Evolutionary conservation across 2,329 filamentous ascomycete genomes (phyloP).

Genomic region (Nectriaceae sp.): DNA sequence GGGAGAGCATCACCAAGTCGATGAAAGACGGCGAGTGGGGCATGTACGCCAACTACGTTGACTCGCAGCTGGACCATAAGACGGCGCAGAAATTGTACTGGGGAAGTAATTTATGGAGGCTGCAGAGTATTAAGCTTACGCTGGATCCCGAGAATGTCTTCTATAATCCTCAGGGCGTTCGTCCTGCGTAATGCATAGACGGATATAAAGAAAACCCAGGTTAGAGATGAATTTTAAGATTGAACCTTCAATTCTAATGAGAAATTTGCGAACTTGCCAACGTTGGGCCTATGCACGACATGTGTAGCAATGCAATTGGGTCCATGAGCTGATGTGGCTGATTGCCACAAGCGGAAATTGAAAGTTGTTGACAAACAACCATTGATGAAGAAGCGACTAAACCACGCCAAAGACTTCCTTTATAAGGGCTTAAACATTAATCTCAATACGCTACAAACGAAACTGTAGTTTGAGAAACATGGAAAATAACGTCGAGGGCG

Average conservation of each 20-base stretch:
- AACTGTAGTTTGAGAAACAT: no score
- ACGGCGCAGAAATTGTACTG: slow-evolving; percentile 39
- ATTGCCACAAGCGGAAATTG: no score
- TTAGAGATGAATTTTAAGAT: no score
- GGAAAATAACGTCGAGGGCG: no score
- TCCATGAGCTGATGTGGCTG: no score
- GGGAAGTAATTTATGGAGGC: slow-evolving; percentile 33
- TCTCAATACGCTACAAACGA: no score
- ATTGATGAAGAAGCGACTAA: no score
- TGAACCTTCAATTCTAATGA: no score
- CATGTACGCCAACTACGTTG: slow-evolving; percentile 45
- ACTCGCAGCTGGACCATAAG: slow-evolving; percentile 35
- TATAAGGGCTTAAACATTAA: no score
- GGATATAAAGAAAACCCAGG: background rate
- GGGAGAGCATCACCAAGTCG: slow-evolving; percentile 31
- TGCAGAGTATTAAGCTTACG: slow-evolving; percentile 37
- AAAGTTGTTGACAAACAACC: no score
- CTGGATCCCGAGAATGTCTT: slow-evolving; percentile 42
- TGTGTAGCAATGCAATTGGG: background rate
- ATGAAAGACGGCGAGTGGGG: slow-evolving; percentile 35
- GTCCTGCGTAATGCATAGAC: slow-evolving; percentile 10
- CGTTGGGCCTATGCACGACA: background rate
- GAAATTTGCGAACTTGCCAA: background rate
- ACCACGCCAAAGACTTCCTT: no score
- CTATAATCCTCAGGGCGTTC: slow-evolving; percentile 39